Evolutionary conservation across 179 eudicot species (phyloP).

Genomic region (Camellia oleifera): DNA sequence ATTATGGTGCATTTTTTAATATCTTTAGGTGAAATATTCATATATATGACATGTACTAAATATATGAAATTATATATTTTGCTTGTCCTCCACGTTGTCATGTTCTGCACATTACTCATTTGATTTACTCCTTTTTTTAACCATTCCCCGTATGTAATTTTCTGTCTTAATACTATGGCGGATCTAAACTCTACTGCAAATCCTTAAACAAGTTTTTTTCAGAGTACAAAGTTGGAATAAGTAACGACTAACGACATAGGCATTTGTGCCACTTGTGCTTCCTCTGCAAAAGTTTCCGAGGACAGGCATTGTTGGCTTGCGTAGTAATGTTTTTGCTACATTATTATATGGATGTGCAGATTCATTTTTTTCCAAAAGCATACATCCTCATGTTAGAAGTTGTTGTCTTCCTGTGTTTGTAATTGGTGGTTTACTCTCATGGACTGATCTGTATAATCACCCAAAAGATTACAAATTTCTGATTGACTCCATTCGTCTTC

Average conservation of each 20-base stretch:
- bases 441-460: not conserved
- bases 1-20: no score
- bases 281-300: not conserved
- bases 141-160: not conserved
- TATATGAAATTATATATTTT: not conserved
- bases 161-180: not conserved
- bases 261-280: not conserved
- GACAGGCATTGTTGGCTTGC: not conserved
- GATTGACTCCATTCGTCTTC: not conserved
- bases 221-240: not conserved
- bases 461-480: constrained; percentile 9
- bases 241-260: not conserved
- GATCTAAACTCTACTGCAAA: not conserved
- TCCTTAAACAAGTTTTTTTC: not conserved
- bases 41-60: no score
- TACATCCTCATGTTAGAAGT: not conserved
- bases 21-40: no score
- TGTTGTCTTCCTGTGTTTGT: not conserved
- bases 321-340: not conserved
- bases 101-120: not conserved
- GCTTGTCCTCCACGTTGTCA: not conserved
- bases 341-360: not conserved
- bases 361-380: not conserved
- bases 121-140: not conserved
- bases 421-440: not conserved